These are phyloP conservation scores for Tubosaeta sp. DNA, from an alignment of 768 basidiomycete genomes.

Conservation along the genomic window DNA sequence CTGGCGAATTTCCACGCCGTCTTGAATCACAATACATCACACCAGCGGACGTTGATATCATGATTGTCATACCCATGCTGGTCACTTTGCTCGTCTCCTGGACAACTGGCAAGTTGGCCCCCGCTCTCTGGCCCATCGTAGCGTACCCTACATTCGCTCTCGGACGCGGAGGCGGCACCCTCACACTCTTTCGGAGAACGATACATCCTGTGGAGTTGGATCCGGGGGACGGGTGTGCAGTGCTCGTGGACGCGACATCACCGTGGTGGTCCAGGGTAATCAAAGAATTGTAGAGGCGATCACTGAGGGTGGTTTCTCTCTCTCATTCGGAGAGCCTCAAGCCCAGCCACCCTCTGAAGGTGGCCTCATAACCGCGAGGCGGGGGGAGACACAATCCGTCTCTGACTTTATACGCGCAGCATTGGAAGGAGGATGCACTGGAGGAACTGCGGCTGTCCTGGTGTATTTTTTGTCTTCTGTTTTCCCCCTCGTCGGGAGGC, in stretches of 20 bases:
- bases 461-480: conserved; percentile 10
- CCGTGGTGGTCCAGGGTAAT: conserved; percentile 12
- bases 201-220: conserved; percentile 6
- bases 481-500: conserved; percentile 4
- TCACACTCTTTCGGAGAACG: conserved; percentile 13
- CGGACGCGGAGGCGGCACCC: conserved; percentile 13
- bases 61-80: conserved; percentile 12
- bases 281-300: conserved; percentile 15
- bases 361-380: background rate
- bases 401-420: conserved; percentile 4
- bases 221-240: conserved; percentile 10
- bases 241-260: conserved; percentile 16
- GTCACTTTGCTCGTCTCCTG: conserved; percentile 7
- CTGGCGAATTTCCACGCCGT: background rate
- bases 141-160: conserved; percentile 7
- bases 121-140: background rate
- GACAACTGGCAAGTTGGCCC: conserved; percentile 4
- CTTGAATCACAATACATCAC: conserved; percentile 10
- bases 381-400: conserved; percentile 6
- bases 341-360: background rate
- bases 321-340: conserved; percentile 7
- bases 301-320: conserved; percentile 17
- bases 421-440: conserved; percentile 13
- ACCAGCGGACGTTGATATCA: conserved; percentile 6
- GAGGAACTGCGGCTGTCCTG: conserved; percentile 10